These are phyloP conservation scores for Pharnaceum exiguum DNA, from an alignment of 148 eudicot species.

Conservation along the genomic window DNA sequence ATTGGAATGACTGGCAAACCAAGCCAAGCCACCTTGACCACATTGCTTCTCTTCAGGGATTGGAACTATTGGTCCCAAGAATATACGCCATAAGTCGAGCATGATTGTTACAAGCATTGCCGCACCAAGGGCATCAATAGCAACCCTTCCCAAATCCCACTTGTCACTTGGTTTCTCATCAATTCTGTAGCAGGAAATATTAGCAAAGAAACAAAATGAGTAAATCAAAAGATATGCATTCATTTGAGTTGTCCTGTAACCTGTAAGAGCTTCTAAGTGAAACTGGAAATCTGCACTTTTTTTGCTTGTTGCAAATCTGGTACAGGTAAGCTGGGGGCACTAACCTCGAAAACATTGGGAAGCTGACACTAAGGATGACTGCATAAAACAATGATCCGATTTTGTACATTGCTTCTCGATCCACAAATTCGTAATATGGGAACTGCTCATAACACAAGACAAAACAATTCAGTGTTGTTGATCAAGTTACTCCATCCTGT, in stretches of 20 bases:
- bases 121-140: conserved; percentile 88
- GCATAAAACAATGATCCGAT: conserved; percentile 96
- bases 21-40: conserved; percentile 64
- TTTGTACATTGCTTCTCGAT: conserved; percentile 91
- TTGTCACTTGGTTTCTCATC: conserved; percentile 73
- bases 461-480: not conserved
- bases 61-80: conserved; percentile 76
- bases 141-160: conserved; percentile 84
- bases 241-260: no score
- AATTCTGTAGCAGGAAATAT: conserved; percentile 40
- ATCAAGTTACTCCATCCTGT: not conserved
- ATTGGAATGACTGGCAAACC: conserved; percentile 53
- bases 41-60: conserved; percentile 61
- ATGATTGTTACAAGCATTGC: conserved; percentile 95
- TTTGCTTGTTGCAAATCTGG: no score
- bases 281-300: no score
- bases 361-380: conserved; percentile 88
- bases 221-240: no score
- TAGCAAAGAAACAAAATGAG: not conserved
- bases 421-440: conserved; percentile 90
- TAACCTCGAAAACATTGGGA: conserved; percentile 95
- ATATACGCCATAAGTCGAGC: conserved; percentile 93
- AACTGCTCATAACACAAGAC: conserved; percentile 58
- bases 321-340: not conserved
- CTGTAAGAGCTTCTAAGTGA: no score